Base-by-base conservation (phyloP, 345 rosid species). In the Orychophragmus violaceus region DNA sequence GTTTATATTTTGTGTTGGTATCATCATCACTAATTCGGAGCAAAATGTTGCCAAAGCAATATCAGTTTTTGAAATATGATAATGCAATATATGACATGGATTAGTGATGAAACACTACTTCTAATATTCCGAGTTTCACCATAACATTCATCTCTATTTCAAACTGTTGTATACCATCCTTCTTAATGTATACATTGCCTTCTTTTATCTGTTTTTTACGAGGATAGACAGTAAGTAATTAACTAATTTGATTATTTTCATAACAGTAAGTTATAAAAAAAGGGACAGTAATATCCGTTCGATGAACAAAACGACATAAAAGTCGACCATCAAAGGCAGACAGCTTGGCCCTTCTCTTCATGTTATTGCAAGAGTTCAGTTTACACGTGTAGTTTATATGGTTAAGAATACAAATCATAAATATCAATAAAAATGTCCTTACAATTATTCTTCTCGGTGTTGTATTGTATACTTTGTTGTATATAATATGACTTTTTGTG, bases 341-440 rank as follows among this genome's bases (percentile, higher is more conserved):
- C 66, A 62, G 52, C 29, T 39, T 55, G 33, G 32, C 62, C 16
- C 44, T 41, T 54, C 55, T 44, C 63, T 69, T 36, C n/a, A 46
- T 44, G 22, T 55, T 53, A 41, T 24, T 33, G 25, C 22, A 37
- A 39, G 70, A 65, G 51, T 51, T 27, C 21, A 18, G 27, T 37
- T 37, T 37, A 37, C 58, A 64, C 48, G 58, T 49, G 58, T 50
- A 23, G 22, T 63, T 46, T 30, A 22, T 3, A 65, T 2, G 25
- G 44, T 54, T 66, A 39, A 28, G 42, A 64, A 41, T 27, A 28
- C 8, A 14, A 16, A 60, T 25, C 32, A 6, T 19, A 53, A 16
- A 30, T 10, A 59, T 39, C 9, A 14, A 24, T 42, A 16, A 10
- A 16, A 10, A 61, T 61, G 44, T 44, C 16, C 16, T 14, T 39